Percentiles rank a stretch among this genome's conserved stretches.
Evolutionary conservation across 768 basidiomycete species (phyloP).

Genomic region (Pholiota molesta): DNA sequence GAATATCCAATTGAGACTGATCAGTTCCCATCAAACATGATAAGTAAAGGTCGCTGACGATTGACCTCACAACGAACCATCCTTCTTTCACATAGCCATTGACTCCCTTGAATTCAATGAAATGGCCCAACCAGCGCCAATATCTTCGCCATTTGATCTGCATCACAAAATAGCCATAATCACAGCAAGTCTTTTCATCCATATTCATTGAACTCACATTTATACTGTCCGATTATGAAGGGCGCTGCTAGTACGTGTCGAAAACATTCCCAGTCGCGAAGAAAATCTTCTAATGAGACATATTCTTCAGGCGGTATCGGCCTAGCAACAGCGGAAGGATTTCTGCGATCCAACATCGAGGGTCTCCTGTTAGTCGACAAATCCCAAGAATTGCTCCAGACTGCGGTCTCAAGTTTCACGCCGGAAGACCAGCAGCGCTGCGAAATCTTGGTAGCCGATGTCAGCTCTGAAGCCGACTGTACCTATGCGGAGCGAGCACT

Average conservation of each 20-base stretch:
- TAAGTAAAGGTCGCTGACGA: background rate
- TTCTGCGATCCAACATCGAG: conserved; percentile 5
- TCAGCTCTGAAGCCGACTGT: background rate
- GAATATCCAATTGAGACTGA: background rate
- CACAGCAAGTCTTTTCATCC: background rate
- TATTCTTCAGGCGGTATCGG: conserved; percentile 7
- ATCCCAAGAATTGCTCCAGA: background rate
- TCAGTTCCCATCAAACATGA: background rate
- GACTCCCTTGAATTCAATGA: background rate
- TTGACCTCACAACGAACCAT: background rate
- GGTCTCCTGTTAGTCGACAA: conserved; percentile 7
- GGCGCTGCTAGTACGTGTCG: background rate
- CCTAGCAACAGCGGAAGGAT: background rate
- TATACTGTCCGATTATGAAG: background rate
- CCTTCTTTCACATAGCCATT: background rate
- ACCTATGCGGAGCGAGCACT: background rate
- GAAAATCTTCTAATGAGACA: no score
- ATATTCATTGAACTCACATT: no score
- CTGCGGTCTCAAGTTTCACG: background rate
- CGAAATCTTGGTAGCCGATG: background rate
- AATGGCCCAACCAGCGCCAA: background rate
- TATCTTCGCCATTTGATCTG: background rate
- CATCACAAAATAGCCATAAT: background rate
- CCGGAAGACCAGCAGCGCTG: background rate
- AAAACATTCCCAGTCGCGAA: background rate